Base-by-base conservation (phyloP, 148 eudicot species). In the Nepenthes mirabilis region DNA sequence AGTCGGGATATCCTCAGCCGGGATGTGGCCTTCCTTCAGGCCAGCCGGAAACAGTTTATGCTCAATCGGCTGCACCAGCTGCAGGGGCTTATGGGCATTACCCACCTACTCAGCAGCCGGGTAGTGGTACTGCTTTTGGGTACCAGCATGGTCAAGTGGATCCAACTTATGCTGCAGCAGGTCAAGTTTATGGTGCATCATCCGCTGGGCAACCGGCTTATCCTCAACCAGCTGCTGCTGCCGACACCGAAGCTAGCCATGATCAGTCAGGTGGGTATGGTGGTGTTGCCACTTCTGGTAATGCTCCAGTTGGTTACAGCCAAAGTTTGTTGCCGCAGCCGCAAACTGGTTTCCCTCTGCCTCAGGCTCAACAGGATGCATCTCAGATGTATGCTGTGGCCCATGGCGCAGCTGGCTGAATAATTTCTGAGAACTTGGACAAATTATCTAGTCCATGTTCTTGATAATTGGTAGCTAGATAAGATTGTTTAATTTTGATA, bases 21-120 rank as follows among this genome's bases (percentile, higher is more conserved):
- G 79, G 82, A 14, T 85, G 83, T 57, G 74, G 80, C 50, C 94
- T 43, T 2, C 82, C 72, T 1, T 23, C 23, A 23, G 23, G 23
- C 23, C 63, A 60, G 54, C 95, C 80, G 68, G 77, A 82, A 5
- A 62, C 79, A 47, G 84, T 75, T 11, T 90, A 84, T 65, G 70
- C 82, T 47, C 82, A 73, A 68, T 57, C 77, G 11, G 73, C 80
- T 56, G 85, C 70, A 50, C 67, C 83, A 56, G 23, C 23, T 23
- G 51, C 73, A 33, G 76, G 74, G 43, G 93, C 83, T 55, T 85
- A 90, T 70, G 81, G 82, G 57, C 82, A 84, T 9, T 76, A 82
- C 61, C 23, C 23, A 23, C 80, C 82, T 34, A 33, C 84, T 2
- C 91, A 85, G 59, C 72, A 79, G 36, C 78, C 73, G 36, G 80